A percentile compares a stretch with the other conserved stretches of the same genome.
Conservation (phyloP, 23 red algal genomes). For the Gracilaria gracilis region DNA sequence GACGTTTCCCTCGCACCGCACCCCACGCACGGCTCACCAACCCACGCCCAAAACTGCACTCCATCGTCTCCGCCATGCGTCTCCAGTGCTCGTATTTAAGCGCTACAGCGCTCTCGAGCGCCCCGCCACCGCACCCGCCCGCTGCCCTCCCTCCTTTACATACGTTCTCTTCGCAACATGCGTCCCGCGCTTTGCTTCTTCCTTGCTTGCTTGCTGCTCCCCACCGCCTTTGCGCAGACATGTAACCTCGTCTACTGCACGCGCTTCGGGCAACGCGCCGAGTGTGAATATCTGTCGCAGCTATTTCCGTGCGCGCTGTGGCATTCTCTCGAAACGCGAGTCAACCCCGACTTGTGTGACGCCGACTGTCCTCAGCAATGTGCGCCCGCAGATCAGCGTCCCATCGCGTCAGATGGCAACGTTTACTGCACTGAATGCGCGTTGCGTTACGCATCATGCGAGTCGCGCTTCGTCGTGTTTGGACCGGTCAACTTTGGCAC, state of each 20-base stretch:
- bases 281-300: background rate
- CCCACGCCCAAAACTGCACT: too few species aligned
- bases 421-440: constrained; percentile 26
- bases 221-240: background rate
- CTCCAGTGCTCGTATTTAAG: background rate
- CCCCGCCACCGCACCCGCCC: too few species aligned
- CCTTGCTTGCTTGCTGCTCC: background rate
- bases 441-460: constrained; percentile 17
- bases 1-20: background rate
- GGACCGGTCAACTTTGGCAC: constrained; percentile 29
- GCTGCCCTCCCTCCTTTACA: background rate
- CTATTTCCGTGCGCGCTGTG: constrained; percentile 27
- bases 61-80: background rate
- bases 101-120: background rate
- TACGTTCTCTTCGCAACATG: background rate
- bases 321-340: constrained; percentile 11
- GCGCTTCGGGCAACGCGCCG: background rate
- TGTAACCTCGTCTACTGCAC: constrained; percentile 26
- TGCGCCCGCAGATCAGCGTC: constrained; percentile 2
- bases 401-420: constrained; percentile 20
- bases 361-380: background rate
- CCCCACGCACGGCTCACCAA: background rate
- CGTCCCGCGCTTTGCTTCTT: background rate
- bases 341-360: constrained; percentile 18
- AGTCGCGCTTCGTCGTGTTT: constrained; percentile 12